Base-by-base conservation (phyloP, 257 asterid genomes). In the Solanum rostratum region DNA sequence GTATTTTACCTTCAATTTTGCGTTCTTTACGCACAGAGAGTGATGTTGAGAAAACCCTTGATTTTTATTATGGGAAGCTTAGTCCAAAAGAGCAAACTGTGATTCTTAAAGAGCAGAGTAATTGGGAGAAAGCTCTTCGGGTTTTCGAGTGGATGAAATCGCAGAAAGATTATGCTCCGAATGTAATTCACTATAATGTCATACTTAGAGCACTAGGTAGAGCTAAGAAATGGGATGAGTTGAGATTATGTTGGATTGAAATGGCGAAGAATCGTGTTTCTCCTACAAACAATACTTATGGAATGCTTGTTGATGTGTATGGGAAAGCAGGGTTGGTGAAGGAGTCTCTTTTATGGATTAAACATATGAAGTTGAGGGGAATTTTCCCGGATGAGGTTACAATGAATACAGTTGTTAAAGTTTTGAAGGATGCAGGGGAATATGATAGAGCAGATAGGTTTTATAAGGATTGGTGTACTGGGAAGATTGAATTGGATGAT, bases 231-330 rank as follows among this genome's bases (percentile, higher is more conserved):
- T 96, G 99, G 99, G 99, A 94, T 85, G 95, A 94, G 57, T 87
- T 96, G 92, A 92, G 99, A 89, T 97, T 92, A n/a, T 92, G 95
- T 85, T 96, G 99, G 99, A 90, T 95, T 85, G 97, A 95, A 49
- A 95, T 95, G 99, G 97, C 98, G 0, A 91, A 93, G 74, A 86
- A 79, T 45, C 91, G 92, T 8, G 92, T 95, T 83, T 83, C 90
- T 39, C 95, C 99, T 4, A 90, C 98, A 16, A 95, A 95, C 55
- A 94, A 96, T 88, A 96, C 99, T 0, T 96, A 94, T 59, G 90
- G 92, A 20, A 96, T 94, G 98, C 99, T 96, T 73, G 97, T 96
- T 14, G 99, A 96, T 88, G 99, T 94, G 89, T 96, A 94, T 84
- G 98, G 98, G 49, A 94, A 91, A 90, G 92, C 97, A 3, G 98